phyloP scores from a whole-genome alignment of 345 rosid genomes.

The Laguncularia racemosa region DNA sequence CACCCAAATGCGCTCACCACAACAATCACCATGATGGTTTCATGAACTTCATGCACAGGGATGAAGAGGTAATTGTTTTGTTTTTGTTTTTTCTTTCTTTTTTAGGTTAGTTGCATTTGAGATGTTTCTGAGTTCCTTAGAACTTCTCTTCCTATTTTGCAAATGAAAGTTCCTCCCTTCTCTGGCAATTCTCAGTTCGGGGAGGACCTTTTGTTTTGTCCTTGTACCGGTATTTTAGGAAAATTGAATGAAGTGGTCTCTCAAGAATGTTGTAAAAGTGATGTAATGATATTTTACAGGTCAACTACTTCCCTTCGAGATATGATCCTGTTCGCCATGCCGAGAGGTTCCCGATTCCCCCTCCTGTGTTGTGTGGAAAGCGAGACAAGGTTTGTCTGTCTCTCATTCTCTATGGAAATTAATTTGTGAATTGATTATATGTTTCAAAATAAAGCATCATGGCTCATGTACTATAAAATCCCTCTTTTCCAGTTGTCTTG shows the following conservation, averaged over 20 bases:
- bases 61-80: constrained; percentile 66
- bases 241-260: constrained; percentile 1
- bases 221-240: background rate
- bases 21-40: constrained; percentile 89
- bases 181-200: too few relatives aligned
- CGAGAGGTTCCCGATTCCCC: constrained; percentile 45
- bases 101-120: background rate
- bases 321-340: constrained; percentile 70
- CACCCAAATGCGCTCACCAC: constrained; percentile 88
- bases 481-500: background rate
- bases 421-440: too few relatives aligned
- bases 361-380: constrained; percentile 48
- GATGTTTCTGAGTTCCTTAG: background rate
- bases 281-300: constrained; percentile 31
- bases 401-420: background rate
- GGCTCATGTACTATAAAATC: background rate
- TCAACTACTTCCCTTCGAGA: constrained; percentile 93
- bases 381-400: constrained; percentile 71
- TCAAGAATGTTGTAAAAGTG: background rate
- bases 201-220: too few relatives aligned
- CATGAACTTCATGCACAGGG: constrained; percentile 92
- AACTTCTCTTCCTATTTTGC: too few relatives aligned
- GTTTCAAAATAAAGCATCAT: background rate
- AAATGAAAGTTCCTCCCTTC: too few relatives aligned
- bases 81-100: background rate